Evolutionary conservation across 108 stramenopile species (phyloP), one percentile per base, ranked within the genome.

Genomic region (Cyclotella baltica): DNA sequence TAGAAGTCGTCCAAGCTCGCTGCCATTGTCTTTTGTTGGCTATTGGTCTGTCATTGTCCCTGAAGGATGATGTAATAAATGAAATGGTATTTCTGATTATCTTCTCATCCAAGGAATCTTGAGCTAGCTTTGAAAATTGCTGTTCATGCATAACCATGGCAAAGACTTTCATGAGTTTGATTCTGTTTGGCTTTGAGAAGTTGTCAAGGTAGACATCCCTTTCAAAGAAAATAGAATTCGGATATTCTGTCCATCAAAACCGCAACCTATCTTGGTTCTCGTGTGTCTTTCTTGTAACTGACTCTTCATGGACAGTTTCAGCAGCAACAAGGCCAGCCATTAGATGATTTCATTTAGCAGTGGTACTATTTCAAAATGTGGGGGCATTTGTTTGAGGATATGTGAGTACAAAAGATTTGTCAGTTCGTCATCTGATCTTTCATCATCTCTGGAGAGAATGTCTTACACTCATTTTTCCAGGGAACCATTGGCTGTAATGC

Each of bases 81-180:
- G 65, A 66, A n/a, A 75, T 53, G 74, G 65, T 19, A 68, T 33
- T 58, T 66, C 64, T 37, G 74, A 75, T 43, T 67, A 65, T 72
- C 2, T 43, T 47, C 22, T 59, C 58, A 72, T 58, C 71, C 71
- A 72, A 37, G 35, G 46, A 0, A 4, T 33, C 65, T 36, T 66
- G 2, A 75, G 47, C 16, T 8, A 9, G 20, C 27, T 40, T 31
- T 28, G 43, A 75, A 66, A 67, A 75, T 66, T 50, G 1, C 22
- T 65, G 31, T 18, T 47, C 40, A 18, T 19, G 55, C 36, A 75
- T 16, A 58, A 65, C 74, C 66, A 58, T 33, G 63, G 50, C 47
- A 43, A 75, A 75, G 13, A 50, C 71, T 19, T 59, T 30, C 27
- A 72, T 47, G 43, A 72, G 58, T 43, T 48, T 46, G 30, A 47